phyloP scores from a whole-genome alignment of 2,329 filamentous ascomycete species.

The Exophiala sp. region DNA sequence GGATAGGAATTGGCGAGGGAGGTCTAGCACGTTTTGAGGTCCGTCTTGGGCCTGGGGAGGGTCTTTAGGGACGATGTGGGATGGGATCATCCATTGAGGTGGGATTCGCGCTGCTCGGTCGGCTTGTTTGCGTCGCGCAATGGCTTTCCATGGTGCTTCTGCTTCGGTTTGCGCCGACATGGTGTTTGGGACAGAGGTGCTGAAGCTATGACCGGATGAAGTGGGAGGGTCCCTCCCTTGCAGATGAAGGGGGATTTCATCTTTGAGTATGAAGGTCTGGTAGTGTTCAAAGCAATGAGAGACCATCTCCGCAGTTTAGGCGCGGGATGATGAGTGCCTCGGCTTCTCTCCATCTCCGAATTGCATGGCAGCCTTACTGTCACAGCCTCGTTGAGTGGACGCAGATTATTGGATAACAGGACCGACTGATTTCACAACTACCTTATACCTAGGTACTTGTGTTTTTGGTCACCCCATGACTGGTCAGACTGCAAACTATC shows the following conservation, averaged over 20 bases:
- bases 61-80: constrained; percentile 27
- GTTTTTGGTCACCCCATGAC: no score
- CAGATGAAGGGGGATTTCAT: no score
- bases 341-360: no score
- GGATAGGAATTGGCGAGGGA: constrained; percentile 50
- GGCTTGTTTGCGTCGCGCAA: constrained; percentile 38
- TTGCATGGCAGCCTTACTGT: no score
- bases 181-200: not conserved
- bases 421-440: no score
- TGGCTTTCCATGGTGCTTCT: constrained; percentile 26
- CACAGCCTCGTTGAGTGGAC: no score
- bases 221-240: no score
- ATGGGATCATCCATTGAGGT: constrained; percentile 36
- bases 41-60: constrained; percentile 18
- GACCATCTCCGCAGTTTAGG: constrained; percentile 1
- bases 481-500: no score
- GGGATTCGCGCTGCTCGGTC: constrained; percentile 38
- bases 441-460: no score
- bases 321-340: not conserved
- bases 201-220: no score
- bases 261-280: no score
- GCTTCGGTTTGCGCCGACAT: constrained; percentile 14
- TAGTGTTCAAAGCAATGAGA: not conserved
- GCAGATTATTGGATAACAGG: no score
- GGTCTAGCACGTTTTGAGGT: constrained; percentile 39